These are phyloP conservation scores for Pseudocercospora macadamiae DNA, from an alignment of 2,329 filamentous ascomycete genomes.

Conservation along the genomic window DNA sequence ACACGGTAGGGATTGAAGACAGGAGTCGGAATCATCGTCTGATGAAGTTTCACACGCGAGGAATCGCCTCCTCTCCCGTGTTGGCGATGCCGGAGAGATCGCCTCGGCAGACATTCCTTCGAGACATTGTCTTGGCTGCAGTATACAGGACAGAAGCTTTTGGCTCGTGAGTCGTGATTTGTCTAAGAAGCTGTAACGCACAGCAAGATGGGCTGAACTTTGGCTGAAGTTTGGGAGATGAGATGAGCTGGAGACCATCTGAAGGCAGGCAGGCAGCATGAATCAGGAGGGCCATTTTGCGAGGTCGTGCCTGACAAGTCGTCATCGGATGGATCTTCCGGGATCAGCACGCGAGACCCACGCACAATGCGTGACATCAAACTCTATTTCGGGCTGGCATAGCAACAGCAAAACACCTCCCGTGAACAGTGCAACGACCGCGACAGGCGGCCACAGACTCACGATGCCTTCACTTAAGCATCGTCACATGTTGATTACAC, in stretches of 20 bases:
- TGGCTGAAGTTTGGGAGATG: too few species aligned
- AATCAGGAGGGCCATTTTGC: too few species aligned
- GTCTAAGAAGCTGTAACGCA: too few species aligned
- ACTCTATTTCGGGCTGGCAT: background rate
- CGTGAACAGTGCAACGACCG: background rate
- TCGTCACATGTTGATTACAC: background rate
- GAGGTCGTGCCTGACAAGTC: background rate
- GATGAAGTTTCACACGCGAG: background rate
- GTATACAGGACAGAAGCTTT: too few species aligned
- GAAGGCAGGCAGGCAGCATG: too few species aligned
- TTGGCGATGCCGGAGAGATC: background rate
- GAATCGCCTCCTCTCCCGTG: background rate
- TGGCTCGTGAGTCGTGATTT: too few species aligned
- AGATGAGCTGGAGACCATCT: too few species aligned
- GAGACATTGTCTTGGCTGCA: background rate
- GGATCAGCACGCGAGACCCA: background rate
- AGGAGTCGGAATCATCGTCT: background rate
- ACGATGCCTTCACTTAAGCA: background rate
- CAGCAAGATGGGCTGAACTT: too few species aligned
- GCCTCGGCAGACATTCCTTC: background rate
- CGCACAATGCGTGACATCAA: too few species aligned
- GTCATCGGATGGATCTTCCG: background rate
- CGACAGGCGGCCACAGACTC: background rate
- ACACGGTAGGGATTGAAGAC: background rate
- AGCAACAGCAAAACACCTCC: background rate